Evolutionary conservation across 768 basidiomycete genomes (phyloP).

Genomic region (Mycena indigotica): DNA sequence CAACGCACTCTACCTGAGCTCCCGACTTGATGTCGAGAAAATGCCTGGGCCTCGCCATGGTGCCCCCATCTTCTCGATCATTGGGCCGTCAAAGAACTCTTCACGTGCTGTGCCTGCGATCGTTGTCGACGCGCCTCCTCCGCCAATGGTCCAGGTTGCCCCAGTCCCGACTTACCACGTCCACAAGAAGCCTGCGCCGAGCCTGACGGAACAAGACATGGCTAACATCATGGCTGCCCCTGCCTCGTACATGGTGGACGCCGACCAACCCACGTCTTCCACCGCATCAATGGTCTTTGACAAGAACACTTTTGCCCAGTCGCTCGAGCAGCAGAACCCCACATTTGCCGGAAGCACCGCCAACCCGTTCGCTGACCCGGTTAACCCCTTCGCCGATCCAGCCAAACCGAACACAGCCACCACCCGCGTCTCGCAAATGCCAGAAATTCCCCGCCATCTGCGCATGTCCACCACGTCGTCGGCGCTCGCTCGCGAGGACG

Average conservation of each 20-base stretch:
- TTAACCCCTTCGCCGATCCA: constrained; percentile 22
- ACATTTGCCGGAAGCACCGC: constrained; percentile 17
- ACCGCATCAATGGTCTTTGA: constrained; percentile 17
- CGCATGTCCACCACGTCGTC: constrained; percentile 23
- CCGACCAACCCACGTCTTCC: constrained; percentile 11
- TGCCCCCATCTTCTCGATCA: constrained; percentile 19
- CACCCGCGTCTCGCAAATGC: constrained; percentile 21
- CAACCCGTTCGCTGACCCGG: constrained; percentile 22
- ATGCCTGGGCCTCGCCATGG: constrained; percentile 7
- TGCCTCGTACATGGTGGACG: constrained; percentile 8
- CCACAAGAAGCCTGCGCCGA: constrained; percentile 3
- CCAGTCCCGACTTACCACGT: not conserved
- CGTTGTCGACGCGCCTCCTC: constrained; percentile 13
- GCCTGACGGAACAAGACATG: not conserved
- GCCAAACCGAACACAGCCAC: constrained; percentile 11
- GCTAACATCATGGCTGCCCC: constrained; percentile 7
- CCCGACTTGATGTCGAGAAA: constrained; percentile 19
- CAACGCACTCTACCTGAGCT: constrained; percentile 21
- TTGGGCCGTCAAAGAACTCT: not conserved
- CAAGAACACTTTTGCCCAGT: constrained; percentile 11
- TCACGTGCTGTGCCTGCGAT: constrained; percentile 14
- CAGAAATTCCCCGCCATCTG: constrained; percentile 18
- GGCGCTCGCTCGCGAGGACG: constrained; percentile 14
- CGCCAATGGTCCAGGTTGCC: not conserved
- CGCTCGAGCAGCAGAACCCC: constrained; percentile 18